Evolutionary conservation across 2,329 filamentous ascomycete species (phyloP).

Genomic region (Exophiala bonariae): DNA sequence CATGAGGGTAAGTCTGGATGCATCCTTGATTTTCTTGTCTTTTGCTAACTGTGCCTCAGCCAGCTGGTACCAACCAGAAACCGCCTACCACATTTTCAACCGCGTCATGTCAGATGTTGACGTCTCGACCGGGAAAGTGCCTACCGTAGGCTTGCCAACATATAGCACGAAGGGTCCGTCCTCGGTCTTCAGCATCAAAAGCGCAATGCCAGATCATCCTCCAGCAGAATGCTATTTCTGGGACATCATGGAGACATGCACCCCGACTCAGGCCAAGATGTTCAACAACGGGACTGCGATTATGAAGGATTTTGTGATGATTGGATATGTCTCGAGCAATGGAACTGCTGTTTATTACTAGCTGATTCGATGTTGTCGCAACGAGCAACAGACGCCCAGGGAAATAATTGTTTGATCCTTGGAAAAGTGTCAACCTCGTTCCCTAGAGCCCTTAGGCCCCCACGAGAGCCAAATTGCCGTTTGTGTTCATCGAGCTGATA

Average conservation of each 20-base stretch:
- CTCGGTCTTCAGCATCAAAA: conserved; percentile 13
- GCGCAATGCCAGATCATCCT: conserved; percentile 41
- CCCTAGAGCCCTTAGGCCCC: no score
- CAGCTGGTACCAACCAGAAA: conserved; percentile 56
- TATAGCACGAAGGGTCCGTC: conserved; percentile 37
- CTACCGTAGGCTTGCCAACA: conserved; percentile 31
- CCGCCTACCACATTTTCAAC: conserved; percentile 55
- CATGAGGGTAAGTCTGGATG: conserved; percentile 21
- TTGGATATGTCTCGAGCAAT: conserved; percentile 25
- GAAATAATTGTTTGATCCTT: no score
- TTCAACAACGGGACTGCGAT: conserved; percentile 46
- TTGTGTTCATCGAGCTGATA: no score
- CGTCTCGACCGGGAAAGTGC: conserved; percentile 54
- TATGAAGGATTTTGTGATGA: conserved; percentile 47
- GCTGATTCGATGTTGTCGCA: no score
- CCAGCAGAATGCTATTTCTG: conserved; percentile 49
- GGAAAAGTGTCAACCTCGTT: no score
- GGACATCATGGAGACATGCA: conserved; percentile 41
- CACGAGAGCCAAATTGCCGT: no score
- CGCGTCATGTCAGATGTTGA: conserved; percentile 53
- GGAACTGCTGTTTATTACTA: not conserved
- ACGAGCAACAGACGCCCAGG: no score
- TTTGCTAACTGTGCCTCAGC: conserved; percentile 32
- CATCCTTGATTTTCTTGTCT: not conserved
- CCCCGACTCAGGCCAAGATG: conserved; percentile 42